Base-by-base conservation (phyloP, 192 early-diverging fungal genomes). In the Lobosporangium transversale region DNA sequence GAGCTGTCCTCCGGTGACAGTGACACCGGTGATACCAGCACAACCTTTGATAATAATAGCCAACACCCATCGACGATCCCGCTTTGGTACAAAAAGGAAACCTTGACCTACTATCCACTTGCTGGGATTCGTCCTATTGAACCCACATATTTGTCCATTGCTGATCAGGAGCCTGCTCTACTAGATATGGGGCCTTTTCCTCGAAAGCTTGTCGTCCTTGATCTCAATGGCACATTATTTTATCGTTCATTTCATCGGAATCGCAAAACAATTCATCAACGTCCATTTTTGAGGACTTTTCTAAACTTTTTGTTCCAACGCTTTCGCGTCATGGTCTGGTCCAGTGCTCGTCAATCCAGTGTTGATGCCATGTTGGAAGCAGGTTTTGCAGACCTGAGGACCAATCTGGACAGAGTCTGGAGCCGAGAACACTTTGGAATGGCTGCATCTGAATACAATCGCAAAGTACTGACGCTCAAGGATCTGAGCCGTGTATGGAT, bases 301-400 rank as follows among this genome's bases (percentile, higher is more conserved):
- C 61, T 92, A 31, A 29, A 70, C 10, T 92, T 87, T 70, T 58
- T 87, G 0, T 79, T 89, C 20, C 17, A 52, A 2, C 62, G 85
- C 57, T 93, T 86, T 83, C 70, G 79, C 3, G 91, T 93, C 20
- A 89, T 91, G 87, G 69, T 93, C 6, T 93, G 92, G 92, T 90
- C 88, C 53, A 90, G 90, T 8, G 89, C 92, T 0, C 81, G 84
- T 20, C 79, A 79, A 2, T 23, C 32, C 0, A 91, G 81, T 40
- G 87, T 93, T 1, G 18, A 74, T 5, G 80, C 62, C 14, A 92
- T 92, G 89, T 40, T 89, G n/a, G 33, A 53, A 6, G 21, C 37
- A 11, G 23, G 75, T 35, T 84, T 92, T 68, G 68, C 55, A 1
- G 57, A 59, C 1, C 29, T 83, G 23, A 51, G 58, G 68, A 12